Percentiles rank a stretch among this genome's conserved stretches.
Evolutionary conservation across 1,284 basidiomycete species (phyloP).

Genomic region (Malassezia sp.): DNA sequence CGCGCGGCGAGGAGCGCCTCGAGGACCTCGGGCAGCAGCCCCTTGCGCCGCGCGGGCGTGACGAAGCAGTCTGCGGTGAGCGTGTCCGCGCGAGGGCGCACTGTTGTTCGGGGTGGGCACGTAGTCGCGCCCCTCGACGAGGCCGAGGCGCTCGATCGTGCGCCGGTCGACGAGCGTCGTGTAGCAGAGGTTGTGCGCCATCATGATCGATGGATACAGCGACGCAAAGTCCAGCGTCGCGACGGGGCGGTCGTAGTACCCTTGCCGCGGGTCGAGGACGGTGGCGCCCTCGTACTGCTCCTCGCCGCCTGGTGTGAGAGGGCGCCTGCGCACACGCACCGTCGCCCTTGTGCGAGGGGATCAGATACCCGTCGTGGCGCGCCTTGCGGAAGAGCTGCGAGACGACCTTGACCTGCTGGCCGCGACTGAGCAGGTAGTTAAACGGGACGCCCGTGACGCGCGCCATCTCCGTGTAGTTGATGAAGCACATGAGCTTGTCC

Average conservation of each 20-base stretch:
- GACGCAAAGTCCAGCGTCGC: constrained; percentile 46
- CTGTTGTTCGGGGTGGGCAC: constrained; percentile 45
- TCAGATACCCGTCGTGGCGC: constrained; percentile 41
- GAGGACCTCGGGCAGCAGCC: constrained; percentile 40
- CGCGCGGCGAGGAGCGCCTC: constrained; percentile 40
- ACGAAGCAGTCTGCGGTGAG: constrained; percentile 46
- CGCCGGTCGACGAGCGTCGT: constrained; percentile 42
- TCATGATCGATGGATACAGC: constrained; percentile 46
- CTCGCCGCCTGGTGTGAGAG: too few species aligned
- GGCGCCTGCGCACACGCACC: too few species aligned
- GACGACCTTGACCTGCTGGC: constrained; percentile 46
- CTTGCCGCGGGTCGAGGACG: constrained; percentile 43
- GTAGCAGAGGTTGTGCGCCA: constrained; percentile 47
- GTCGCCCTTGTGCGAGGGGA: constrained; percentile 43
- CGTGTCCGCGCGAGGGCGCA: too few species aligned
- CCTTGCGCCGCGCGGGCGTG: constrained; percentile 34
- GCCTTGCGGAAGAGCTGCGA: constrained; percentile 46
- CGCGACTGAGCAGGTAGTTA: constrained; percentile 45
- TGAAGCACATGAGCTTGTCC: constrained; percentile 47
- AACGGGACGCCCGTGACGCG: constrained; percentile 46
- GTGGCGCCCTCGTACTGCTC: constrained; percentile 47
- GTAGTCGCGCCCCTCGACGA: constrained; percentile 39
- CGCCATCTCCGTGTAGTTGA: constrained; percentile 47
- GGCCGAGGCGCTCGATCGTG: constrained; percentile 38
- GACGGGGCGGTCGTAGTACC: constrained; percentile 45